phyloP scores from a whole-genome alignment of 2,329 filamentous ascomycete genomes.

The Colletotrichum simmondsii region DNA sequence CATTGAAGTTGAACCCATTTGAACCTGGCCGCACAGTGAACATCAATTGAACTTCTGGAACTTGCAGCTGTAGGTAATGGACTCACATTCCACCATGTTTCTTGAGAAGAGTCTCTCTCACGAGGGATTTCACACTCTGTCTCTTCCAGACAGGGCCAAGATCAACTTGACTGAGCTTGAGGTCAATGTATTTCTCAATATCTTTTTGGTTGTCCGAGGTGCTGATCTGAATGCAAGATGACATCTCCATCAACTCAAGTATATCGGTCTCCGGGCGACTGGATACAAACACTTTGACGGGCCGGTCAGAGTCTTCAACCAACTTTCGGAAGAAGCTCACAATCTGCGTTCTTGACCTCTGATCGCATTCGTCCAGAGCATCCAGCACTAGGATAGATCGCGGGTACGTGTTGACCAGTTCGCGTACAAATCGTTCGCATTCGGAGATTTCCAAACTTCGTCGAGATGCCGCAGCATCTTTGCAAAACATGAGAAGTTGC shows the following conservation, averaged over 20 bases:
- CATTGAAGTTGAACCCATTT: not conserved
- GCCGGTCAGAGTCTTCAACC: accelerated
- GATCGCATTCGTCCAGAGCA: not conserved
- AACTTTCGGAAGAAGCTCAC: accelerated
- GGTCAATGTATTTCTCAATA: not conserved
- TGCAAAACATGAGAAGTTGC: not conserved
- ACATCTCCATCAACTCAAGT: accelerated
- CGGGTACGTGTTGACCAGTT: not conserved
- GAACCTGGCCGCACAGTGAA: not conserved
- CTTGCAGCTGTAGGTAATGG: accelerated
- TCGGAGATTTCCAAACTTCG: not conserved
- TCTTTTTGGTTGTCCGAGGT: accelerated
- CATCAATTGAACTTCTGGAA: not conserved
- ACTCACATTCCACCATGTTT: not conserved
- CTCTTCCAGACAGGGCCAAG: not conserved
- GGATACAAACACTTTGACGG: not conserved
- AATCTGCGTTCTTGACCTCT: not conserved
- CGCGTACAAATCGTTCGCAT: not conserved
- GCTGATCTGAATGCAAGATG: accelerated
- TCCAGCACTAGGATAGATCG: not conserved
- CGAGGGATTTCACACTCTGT: not conserved
- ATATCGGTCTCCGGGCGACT: not conserved
- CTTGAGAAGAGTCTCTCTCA: not conserved
- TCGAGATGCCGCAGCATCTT: not conserved
- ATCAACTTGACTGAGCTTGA: not conserved